Conservation (phyloP, 2,329 filamentous ascomycete genomes). For the Botrytis fragariae region DNA sequence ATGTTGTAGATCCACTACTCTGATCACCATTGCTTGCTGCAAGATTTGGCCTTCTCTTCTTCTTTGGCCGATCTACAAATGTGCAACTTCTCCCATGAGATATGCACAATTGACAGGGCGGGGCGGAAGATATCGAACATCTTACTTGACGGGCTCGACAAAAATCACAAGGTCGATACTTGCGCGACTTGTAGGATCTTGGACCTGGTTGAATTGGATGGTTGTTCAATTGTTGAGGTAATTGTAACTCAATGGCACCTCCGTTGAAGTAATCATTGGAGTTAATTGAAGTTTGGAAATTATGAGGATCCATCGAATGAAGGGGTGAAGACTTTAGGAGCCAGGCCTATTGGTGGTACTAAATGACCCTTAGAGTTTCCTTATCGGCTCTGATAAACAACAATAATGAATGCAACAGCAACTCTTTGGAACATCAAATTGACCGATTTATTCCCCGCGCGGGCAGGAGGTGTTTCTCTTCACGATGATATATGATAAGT, state of each 20-base stretch:
- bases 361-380: background rate
- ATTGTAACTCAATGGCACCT: background rate
- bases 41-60: constrained; percentile 36
- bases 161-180: constrained; percentile 46
- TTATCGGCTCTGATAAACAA: constrained; percentile 11
- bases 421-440: background rate
- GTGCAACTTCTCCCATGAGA: constrained; percentile 45
- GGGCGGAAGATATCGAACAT: constrained; percentile 44
- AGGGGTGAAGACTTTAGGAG: background rate
- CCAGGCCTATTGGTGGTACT: background rate
- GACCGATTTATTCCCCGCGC: constrained; percentile 8
- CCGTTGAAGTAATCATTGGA: constrained; percentile 3
- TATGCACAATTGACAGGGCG: constrained; percentile 46
- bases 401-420: background rate
- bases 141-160: constrained; percentile 19
- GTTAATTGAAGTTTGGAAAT: constrained; percentile 4
- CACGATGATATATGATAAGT: background rate
- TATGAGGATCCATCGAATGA: constrained; percentile 10
- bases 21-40: constrained; percentile 28
- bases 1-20: constrained; percentile 19
- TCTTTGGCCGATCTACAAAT: constrained; percentile 43
- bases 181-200: constrained; percentile 37
- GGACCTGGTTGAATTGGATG: constrained; percentile 34
- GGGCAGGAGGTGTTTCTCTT: background rate
- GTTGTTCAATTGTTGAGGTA: constrained; percentile 27